These are phyloP conservation scores for Oehlia diaphana DNA, from an alignment of 192 early-diverging fungal species.

Conservation along the genomic window DNA sequence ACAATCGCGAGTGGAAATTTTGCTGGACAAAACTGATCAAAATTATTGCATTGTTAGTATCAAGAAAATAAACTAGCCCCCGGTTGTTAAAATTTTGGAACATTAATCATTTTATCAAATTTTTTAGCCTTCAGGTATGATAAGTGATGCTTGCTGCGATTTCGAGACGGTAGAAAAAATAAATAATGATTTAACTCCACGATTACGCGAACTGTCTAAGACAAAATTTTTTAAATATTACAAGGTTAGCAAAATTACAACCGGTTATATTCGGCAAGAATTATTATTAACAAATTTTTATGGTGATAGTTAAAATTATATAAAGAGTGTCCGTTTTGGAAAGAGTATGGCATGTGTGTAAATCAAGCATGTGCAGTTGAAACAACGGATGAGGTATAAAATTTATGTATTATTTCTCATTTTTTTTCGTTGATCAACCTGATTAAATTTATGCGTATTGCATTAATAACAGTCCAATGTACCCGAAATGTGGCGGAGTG, in stretches of 20 bases:
- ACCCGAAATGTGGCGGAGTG: conserved; percentile 45
- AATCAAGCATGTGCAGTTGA: conserved; percentile 69
- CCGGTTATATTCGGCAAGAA: not conserved
- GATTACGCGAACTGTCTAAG: conserved; percentile 74
- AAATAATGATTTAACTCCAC: conserved; percentile 68
- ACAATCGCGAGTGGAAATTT: conserved; percentile 3
- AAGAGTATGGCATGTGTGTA: conserved; percentile 59
- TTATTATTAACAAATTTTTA: not conserved
- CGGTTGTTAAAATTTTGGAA: not conserved
- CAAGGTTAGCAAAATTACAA: conserved; percentile 53
- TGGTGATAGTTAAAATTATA: conserved; percentile 60
- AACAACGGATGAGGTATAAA: conserved; percentile 57
- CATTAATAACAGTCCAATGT: conserved; percentile 36
- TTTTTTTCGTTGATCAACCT: not conserved
- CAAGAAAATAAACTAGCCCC: not conserved
- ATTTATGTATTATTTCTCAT: conserved; percentile 18
- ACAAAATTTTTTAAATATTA: conserved; percentile 92
- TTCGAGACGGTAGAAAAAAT: conserved; percentile 74
- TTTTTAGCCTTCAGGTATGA: conserved; percentile 52
- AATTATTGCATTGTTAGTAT: conserved; percentile 2
- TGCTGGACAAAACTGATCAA: conserved; percentile 9
- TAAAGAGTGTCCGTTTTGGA: conserved; percentile 78
- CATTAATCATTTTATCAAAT: not conserved
- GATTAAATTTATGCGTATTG: not conserved
- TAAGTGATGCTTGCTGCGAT: conserved; percentile 67